Evolutionary conservation across 2,329 filamentous ascomycete species (phyloP), one percentile per base, ranked within the genome.

Genomic region (Aspergillus sp.): DNA sequence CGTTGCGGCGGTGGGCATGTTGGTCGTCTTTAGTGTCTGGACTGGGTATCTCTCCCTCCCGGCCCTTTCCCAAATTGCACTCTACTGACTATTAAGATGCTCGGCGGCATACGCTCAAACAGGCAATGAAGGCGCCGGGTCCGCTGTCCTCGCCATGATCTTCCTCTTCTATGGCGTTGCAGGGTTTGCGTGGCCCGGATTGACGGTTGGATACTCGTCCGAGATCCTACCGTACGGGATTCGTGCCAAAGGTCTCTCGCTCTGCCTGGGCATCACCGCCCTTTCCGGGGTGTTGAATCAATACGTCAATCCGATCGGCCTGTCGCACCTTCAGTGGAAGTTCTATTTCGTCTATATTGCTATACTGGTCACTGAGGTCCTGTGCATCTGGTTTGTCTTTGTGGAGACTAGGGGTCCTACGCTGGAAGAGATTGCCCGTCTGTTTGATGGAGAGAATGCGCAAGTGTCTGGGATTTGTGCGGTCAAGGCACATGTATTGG

Each of bases 121-220:
- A 7, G 25, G 25, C 2, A 29, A 29, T 29, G 11, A 7, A 2
- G 25, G 25, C 2, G 25, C 25, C 3, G 25, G 25, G 11, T 10
- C 7, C 11, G 25, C 25, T 3, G 25, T 29, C 25, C 9, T 29
- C 11, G 54, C 59, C 20, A 56, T 50, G 45, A 47, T 47, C 16
- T 47, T 47, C 20, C 32, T 66, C 47, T 57, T 68, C 59, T 60
- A 59, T 47, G 52, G 61, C 49, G 53, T 70, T 53, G 65, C 66
- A 56, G 52, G 59, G 57, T 59, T 66, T 7, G 61, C 57, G 20
- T 63, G 55, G 57, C 53, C 59, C 1, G 58, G 56, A 14, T 41
- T 64, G 5, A 52, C 57, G 3, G 50, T 60, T 16, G 53, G 54
- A 1, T 61, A 64, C 32, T 45, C 49, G 9, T 60, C 50, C 11